These are phyloP conservation scores for Monilinia laxa DNA, from an alignment of 2,329 filamentous ascomycete species.

Conservation along the genomic window DNA sequence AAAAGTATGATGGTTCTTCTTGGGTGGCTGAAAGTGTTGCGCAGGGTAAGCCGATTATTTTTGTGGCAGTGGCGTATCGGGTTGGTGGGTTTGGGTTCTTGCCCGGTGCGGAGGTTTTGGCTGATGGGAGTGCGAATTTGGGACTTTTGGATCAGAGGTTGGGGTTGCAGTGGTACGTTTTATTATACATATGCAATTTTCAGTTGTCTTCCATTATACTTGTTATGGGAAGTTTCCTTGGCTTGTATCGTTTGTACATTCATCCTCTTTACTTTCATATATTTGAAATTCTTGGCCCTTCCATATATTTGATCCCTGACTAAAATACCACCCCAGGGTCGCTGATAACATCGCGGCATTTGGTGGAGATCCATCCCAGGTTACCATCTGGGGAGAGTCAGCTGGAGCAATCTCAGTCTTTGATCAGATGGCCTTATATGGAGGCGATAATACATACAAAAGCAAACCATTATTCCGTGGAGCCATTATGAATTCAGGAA, in stretches of 20 bases:
- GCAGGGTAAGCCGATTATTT: constrained; percentile 64
- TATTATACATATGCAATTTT: neutral
- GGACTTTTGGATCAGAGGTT: constrained; percentile 72
- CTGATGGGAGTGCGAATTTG: constrained; percentile 67
- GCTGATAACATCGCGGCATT: constrained; percentile 75
- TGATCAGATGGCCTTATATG: constrained; percentile 73
- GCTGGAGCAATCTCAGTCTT: constrained; percentile 72
- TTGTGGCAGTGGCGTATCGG: constrained; percentile 77
- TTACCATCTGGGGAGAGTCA: constrained; percentile 48
- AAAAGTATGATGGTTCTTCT: constrained; percentile 53
- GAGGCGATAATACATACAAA: constrained; percentile 72
- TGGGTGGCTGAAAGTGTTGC: constrained; percentile 49
- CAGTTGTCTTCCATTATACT: neutral
- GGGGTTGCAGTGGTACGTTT: constrained; percentile 62
- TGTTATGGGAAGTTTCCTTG: neutral
- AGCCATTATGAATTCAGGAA: constrained; percentile 76
- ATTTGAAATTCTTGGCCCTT: too few relatives aligned
- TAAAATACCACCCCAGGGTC: constrained; percentile 41
- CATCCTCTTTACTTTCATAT: neutral
- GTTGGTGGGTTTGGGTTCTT: constrained; percentile 73
- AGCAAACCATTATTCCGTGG: constrained; percentile 72
- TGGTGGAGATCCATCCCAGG: constrained; percentile 56
- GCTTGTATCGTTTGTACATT: too few relatives aligned
- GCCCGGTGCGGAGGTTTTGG: constrained; percentile 64
- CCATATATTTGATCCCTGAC: neutral